Base-by-base conservation (phyloP, 1,284 basidiomycete genomes). In the Xanthoconium separans region DNA sequence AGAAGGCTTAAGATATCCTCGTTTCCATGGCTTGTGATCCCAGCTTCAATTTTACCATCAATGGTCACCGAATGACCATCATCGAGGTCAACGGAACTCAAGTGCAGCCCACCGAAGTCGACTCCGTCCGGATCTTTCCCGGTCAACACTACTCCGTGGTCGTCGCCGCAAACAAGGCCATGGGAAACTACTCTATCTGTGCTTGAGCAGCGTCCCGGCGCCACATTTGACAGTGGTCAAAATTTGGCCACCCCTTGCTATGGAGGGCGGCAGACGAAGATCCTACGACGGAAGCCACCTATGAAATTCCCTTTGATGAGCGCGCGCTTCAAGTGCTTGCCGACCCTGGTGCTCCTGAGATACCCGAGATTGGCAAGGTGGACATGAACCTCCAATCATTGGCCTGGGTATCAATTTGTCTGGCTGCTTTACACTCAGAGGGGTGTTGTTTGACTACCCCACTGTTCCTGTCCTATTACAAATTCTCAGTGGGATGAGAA, bases 41-140 rank as follows among this genome's bases (percentile, higher is more conserved):
- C 2, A 61, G 54, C 29, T 78, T 68, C 61, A 62, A 57, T 9
- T 76, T 76, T 61, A 66, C 73, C 1, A 76, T 78, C 15, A n/a
- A n/a, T n/a, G n/a, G n/a, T n/a, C n/a, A n/a, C n/a, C n/a, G n/a
- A n/a, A n/a, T n/a, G n/a, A n/a, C 75, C 5, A 62, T 80, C 57
- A 76, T 82, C 56, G 72, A 82, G 62, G 79, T 65, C 0, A 82
- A 84, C 43, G 78, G 81, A 5, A 62, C 62, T 13, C 74, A 72
- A 52, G 69, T 70, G 0, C n/a, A 66, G 12, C 78, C 77, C 2
- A 60, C 75, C 11, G 53, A 61, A 2, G 74, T 79, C 0, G 76
- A 80, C 42, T 70, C 59, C 0, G 55, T 79, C 10, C 55, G 57
- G 6, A 68, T 80, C n/a, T 69, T 66, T 43, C 65, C 71, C 45